Percentiles rank a stretch among this genome's conserved stretches.
phyloP scores from a whole-genome alignment of 2,329 filamentous ascomycete genomes.

The Ophiostoma novo-ulmi region DNA sequence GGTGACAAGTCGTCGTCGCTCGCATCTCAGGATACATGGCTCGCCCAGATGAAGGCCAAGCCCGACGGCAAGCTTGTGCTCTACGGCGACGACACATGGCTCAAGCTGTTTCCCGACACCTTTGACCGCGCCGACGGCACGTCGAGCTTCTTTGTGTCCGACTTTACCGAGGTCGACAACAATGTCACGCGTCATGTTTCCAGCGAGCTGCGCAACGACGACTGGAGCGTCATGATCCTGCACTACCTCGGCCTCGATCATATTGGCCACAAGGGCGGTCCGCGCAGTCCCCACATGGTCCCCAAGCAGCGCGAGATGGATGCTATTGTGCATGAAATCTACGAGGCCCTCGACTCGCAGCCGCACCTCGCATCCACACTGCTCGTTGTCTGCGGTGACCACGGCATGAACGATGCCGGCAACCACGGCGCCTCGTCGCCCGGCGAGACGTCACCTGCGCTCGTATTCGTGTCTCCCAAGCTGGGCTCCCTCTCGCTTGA shows the following conservation, averaged over 20 bases:
- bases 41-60: slow-evolving; percentile 81
- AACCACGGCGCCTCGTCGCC: slow-evolving; percentile 93
- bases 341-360: slow-evolving; percentile 64
- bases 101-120: slow-evolving; percentile 87
- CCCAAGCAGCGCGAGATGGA: slow-evolving; percentile 85
- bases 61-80: slow-evolving; percentile 72
- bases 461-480: slow-evolving; percentile 87
- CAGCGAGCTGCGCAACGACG: slow-evolving; percentile 64
- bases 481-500: slow-evolving; percentile 41
- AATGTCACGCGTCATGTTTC: slow-evolving; percentile 92
- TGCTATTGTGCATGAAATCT: slow-evolving; percentile 51
- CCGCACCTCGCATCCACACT: slow-evolving; percentile 71
- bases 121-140: slow-evolving; percentile 89
- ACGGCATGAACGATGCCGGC: slow-evolving; percentile 99
- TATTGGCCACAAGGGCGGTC: slow-evolving; percentile 94
- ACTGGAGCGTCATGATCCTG: slow-evolving; percentile 91
- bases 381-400: slow-evolving; percentile 83
- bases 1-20: slow-evolving; percentile 86
- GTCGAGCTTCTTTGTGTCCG: slow-evolving; percentile 96
- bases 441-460: slow-evolving; percentile 87
- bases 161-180: slow-evolving; percentile 95
- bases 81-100: slow-evolving; percentile 97
- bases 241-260: slow-evolving; percentile 96
- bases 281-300: slow-evolving; percentile 77
- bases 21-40: slow-evolving; percentile 87